Evolutionary conservation across 352 stramenopile genomes (phyloP), one percentile per base, ranked within the genome.

Genomic region (Pythium chondricola): DNA sequence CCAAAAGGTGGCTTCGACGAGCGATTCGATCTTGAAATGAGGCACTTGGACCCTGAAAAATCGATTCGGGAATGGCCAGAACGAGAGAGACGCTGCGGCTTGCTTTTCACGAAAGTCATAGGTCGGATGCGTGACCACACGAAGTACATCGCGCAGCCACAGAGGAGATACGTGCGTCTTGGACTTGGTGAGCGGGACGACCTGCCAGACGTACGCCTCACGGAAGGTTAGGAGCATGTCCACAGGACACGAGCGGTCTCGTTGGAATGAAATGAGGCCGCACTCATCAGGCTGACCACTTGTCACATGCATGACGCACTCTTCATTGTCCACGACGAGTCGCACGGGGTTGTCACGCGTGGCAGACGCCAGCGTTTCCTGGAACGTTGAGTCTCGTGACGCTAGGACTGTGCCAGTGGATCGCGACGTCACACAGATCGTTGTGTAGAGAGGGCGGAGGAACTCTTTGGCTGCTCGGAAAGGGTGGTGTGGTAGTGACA

Each of bases 71-170:
- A 51, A 61, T 10, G 43, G 25, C 52, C 52, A 53, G 10, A 56
- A 56, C 25, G 40, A 25, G 6, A 14, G 10, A 11, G 45, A 21
- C 42, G 41, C 9, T 48, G 50, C 8, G 6, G n/a, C 25, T 17
- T 16, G 30, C 13, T 35, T 35, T 1, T 18, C 21, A 10, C 52
- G 38, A 35, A 74, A 84, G 22, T 88, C 76, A 22, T 56, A 53
- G 0, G 44, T 74, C 2, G 76, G 76, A 29, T 91, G 79, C 0
- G 39, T 52, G 0, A 88, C 67, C 30, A 68, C 74, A 4, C 62
- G 71, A 35, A 74, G 52, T 5, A 91, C 35, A 22, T 77, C 69
- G 7, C 69, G 54, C 31, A 89, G 53, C 80, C 80, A 91, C 26
- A 57, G 54, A 1, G 60, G 63, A 8, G 71, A 71, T 10, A 39